Conservation (phyloP, 2,329 filamentous ascomycete species). For the Penicillium sp. region DNA sequence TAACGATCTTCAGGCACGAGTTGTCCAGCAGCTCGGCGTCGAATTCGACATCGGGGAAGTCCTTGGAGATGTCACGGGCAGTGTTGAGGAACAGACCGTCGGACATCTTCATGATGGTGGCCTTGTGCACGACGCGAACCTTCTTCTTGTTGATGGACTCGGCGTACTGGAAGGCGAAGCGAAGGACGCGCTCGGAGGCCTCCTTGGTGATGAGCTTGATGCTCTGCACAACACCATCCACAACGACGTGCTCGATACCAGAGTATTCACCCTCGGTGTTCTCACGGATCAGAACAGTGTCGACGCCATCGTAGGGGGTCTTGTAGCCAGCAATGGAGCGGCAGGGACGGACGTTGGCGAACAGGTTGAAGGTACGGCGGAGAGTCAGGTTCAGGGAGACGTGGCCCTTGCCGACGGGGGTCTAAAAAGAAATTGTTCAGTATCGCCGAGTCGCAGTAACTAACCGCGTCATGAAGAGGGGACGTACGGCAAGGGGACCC, state of each 20-base stretch:
- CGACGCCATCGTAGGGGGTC: conserved; percentile 95
- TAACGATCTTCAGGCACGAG: conserved; percentile 98
- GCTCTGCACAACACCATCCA: conserved; percentile 96
- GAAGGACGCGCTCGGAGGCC: conserved; percentile 90
- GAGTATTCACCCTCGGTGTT: conserved; percentile 99
- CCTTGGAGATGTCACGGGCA: conserved; percentile 82
- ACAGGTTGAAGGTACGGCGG: conserved; percentile 98
- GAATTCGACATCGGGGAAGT: conserved; percentile 94
- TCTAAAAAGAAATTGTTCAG: conserved; percentile 53
- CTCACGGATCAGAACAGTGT: conserved; percentile 97
- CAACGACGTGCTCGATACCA: conserved; percentile 96
- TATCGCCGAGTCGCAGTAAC: conserved; percentile 2
- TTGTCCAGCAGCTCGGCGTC: conserved; percentile 98
- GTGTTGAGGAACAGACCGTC: conserved; percentile 96
- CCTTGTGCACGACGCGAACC: conserved; percentile 98
- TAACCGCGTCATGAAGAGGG: not conserved
- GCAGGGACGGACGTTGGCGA: conserved; percentile 98
- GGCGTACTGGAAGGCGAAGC: conserved; percentile 98
- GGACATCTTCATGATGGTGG: conserved; percentile 99
- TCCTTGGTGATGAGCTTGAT: conserved; percentile 99
- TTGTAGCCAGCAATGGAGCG: conserved; percentile 96
- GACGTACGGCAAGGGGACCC: conserved; percentile 86
- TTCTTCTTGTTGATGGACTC: conserved; percentile 90
- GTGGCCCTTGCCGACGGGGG: conserved; percentile 96
- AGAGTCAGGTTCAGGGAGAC: conserved; percentile 98